Evolutionary conservation across 345 rosid genomes (phyloP).

Genomic region (Gossypium rotundifolium): DNA sequence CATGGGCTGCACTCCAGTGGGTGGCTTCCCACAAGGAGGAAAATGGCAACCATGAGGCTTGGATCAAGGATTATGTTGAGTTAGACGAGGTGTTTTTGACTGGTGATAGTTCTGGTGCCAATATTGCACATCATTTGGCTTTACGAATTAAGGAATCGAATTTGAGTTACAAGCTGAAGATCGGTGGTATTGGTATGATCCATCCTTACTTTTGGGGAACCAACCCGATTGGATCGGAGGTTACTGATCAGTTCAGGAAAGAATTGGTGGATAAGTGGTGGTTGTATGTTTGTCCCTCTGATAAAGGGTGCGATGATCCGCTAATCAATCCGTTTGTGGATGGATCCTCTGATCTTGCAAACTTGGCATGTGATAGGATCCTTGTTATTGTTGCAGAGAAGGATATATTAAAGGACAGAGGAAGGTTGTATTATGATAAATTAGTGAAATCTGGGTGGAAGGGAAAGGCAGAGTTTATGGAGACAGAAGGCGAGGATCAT

Average conservation of each 20-base stretch:
- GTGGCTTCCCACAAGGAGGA: slow-evolving; percentile 30
- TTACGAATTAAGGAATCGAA: slow-evolving; percentile 29
- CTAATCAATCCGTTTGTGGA: slow-evolving; percentile 63
- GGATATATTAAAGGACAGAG: slow-evolving; percentile 58
- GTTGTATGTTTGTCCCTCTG: slow-evolving; percentile 59
- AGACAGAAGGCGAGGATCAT: slow-evolving; percentile 59
- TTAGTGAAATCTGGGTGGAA: slow-evolving; percentile 44
- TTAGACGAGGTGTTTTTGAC: slow-evolving; percentile 36
- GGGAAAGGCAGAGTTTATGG: slow-evolving; percentile 48
- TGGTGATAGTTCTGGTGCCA: slow-evolving; percentile 82
- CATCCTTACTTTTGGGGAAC: slow-evolving; percentile 69
- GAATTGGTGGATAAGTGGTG: slow-evolving; percentile 79
- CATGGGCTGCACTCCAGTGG: slow-evolving; percentile 57
- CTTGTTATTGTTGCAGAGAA: slow-evolving; percentile 53
- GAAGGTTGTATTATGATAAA: slow-evolving; percentile 44
- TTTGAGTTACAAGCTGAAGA: slow-evolving; percentile 16
- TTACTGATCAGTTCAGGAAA: slow-evolving; percentile 32
- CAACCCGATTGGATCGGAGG: slow-evolving; percentile 56
- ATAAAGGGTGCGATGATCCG: slow-evolving; percentile 68
- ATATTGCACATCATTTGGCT: slow-evolving; percentile 60
- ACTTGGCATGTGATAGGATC: slow-evolving; percentile 45
- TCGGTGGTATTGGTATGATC: slow-evolving; percentile 63
- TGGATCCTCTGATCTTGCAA: slow-evolving; percentile 27
- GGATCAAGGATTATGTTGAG: slow-evolving; percentile 53
- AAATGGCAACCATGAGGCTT: slow-evolving; percentile 19